Conservation (phyloP, 2,329 filamentous ascomycete genomes). For the Coniochaeta pulveracea region DNA sequence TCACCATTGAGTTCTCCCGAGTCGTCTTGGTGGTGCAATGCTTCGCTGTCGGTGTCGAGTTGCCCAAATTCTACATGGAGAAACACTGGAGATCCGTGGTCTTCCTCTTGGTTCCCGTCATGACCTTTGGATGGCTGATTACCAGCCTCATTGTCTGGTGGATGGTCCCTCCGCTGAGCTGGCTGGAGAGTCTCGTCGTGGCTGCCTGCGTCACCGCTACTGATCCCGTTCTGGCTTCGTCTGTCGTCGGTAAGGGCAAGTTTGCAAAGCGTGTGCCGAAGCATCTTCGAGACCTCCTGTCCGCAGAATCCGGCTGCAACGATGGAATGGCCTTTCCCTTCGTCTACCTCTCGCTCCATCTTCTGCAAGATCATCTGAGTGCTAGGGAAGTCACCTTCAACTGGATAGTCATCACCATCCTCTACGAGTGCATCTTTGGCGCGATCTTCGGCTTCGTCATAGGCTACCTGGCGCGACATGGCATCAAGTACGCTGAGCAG, state of each 20-base stretch:
- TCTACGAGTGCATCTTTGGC: constrained; percentile 95
- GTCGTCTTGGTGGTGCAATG: constrained; percentile 87
- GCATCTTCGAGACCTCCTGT: constrained; percentile 89
- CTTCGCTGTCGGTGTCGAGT: constrained; percentile 82
- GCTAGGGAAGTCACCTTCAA: constrained; percentile 62
- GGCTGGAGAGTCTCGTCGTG: constrained; percentile 79
- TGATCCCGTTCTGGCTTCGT: constrained; percentile 92
- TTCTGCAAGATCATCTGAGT: constrained; percentile 68
- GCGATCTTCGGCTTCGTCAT: constrained; percentile 78
- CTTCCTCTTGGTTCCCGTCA: constrained; percentile 83
- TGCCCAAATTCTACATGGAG: constrained; percentile 95
- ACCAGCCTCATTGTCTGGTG: constrained; percentile 94
- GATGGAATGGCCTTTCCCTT: constrained; percentile 99
- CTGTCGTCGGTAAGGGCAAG: constrained; percentile 96
- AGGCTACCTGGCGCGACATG: constrained; percentile 82
- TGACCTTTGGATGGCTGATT: constrained; percentile 92
- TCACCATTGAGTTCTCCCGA: constrained; percentile 81
- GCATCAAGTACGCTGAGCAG: constrained; percentile 79
- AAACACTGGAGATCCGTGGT: constrained; percentile 90
- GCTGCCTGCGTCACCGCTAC: constrained; percentile 95
- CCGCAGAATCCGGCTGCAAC: constrained; percentile 96
- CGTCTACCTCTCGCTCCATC: constrained; percentile 82
- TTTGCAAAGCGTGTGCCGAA: constrained; percentile 96
- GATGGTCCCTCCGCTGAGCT: constrained; percentile 66
- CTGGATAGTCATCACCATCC: constrained; percentile 80